Conservation (phyloP, 2,329 filamentous ascomycete species). For the Dothidotthia symphoricarpi region DNA sequence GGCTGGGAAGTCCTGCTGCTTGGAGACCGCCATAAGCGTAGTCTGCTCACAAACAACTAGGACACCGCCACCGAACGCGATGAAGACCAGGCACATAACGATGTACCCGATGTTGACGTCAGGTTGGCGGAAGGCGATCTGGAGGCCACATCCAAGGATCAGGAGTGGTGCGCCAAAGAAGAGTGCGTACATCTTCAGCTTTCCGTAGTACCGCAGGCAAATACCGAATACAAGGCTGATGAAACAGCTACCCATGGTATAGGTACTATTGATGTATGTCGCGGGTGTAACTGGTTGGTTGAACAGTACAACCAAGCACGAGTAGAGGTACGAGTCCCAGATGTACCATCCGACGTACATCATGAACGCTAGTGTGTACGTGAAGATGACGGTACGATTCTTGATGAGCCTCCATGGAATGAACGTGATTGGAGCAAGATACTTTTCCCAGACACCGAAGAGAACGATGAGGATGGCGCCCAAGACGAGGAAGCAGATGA, state of each 20-base stretch:
- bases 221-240: conserved; percentile 32
- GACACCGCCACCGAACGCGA: conserved; percentile 35
- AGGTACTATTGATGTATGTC: conserved; percentile 44
- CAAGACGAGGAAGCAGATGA: conserved; percentile 46
- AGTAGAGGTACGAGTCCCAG: conserved; percentile 47
- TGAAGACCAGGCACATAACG: conserved; percentile 40
- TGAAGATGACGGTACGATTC: conserved; percentile 54
- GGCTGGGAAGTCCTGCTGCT: conserved; percentile 35
- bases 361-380: conserved; percentile 50
- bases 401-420: conserved; percentile 50
- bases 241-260: conserved; percentile 40
- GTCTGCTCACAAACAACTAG: conserved; percentile 37
- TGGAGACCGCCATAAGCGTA: conserved; percentile 35
- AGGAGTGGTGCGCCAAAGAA: conserved; percentile 33
- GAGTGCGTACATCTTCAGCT: conserved; percentile 31
- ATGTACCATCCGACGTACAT: conserved; percentile 36
- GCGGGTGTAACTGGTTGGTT: conserved; percentile 34
- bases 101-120: conserved; percentile 36
- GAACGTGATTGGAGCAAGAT: conserved; percentile 42
- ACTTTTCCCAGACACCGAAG: conserved; percentile 46
- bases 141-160: conserved; percentile 37
- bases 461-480: conserved; percentile 37
- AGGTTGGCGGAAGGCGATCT: conserved; percentile 42
- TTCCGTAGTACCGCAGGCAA: conserved; percentile 29
- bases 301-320: conserved; percentile 43